These are phyloP conservation scores for Colletotrichum sp. DNA, from an alignment of 2,329 filamentous ascomycete genomes.

Conservation along the genomic window DNA sequence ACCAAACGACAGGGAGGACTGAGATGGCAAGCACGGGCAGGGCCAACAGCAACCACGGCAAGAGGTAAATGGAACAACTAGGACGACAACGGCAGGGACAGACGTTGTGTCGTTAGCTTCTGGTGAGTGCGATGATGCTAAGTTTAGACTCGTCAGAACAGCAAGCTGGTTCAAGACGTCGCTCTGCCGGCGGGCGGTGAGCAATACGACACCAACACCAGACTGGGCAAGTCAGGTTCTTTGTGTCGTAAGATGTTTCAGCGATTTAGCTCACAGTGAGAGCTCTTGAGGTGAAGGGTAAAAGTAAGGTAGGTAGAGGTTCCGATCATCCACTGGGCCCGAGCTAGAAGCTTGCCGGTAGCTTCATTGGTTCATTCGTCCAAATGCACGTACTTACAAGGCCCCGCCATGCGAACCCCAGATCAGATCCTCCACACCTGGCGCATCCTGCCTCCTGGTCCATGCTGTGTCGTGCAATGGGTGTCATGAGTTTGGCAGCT, in stretches of 20 bases:
- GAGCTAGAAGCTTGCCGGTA: not conserved
- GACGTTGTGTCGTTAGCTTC: not conserved
- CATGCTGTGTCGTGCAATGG: not conserved
- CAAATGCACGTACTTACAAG: not conserved
- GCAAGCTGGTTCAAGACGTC: not conserved
- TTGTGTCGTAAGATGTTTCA: slow-evolving; percentile 10
- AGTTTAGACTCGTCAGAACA: not conserved
- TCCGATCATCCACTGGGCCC: not conserved
- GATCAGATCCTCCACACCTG: not conserved
- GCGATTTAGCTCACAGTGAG: not conserved
- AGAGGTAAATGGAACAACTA: not conserved
- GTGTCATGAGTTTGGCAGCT: not conserved
- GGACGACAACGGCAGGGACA: not conserved
- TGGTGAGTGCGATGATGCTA: not conserved
- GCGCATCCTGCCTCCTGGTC: not conserved
- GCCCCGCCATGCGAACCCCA: not conserved
- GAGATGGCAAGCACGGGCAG: not conserved
- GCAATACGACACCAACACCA: not conserved
- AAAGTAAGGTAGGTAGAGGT: not conserved
- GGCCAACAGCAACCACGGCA: not conserved
- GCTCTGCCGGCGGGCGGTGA: not conserved
- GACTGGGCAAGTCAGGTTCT: not conserved
- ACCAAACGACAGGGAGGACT: not conserved
- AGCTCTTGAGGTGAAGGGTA: not conserved
- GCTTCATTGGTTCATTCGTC: not conserved